Conservation (phyloP, 2,329 filamentous ascomycete species). For the Pleomassaria siparia region DNA sequence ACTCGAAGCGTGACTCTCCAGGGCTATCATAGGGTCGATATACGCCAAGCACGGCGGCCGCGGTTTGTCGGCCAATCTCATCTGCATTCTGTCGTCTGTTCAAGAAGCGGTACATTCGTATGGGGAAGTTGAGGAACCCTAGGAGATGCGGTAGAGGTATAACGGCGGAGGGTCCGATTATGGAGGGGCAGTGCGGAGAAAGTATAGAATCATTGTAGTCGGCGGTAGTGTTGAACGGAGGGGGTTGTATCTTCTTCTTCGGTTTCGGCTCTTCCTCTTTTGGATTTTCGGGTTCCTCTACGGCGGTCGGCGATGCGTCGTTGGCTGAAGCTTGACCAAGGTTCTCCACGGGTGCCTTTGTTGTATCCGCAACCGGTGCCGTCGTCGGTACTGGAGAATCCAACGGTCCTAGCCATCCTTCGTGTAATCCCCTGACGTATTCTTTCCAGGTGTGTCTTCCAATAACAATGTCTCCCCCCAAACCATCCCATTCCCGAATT, state of each 20-base stretch:
- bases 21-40: conserved; percentile 49
- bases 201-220: conserved; percentile 70
- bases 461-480: conserved; percentile 82
- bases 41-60: conserved; percentile 72
- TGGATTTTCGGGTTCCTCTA: conserved; percentile 29
- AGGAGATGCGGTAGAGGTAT: conserved; percentile 86
- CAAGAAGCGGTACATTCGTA: conserved; percentile 83
- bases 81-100: conserved; percentile 85
- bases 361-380: conserved; percentile 27
- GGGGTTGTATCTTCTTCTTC: conserved; percentile 60
- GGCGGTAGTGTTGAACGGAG: conserved; percentile 70
- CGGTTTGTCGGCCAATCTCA: conserved; percentile 81
- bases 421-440: conserved; percentile 88
- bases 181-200: conserved; percentile 65
- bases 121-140: conserved; percentile 87
- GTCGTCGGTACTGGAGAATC: conserved; percentile 55
- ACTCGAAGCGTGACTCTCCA: conserved; percentile 13
- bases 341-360: conserved; percentile 10
- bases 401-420: conserved; percentile 91
- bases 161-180: conserved; percentile 71
- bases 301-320: conserved; percentile 39
- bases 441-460: conserved; percentile 97
- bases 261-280: conserved; percentile 48
- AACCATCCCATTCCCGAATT: conserved; percentile 70
- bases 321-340: conserved; percentile 16